phyloP scores from a whole-genome alignment of 192 early-diverging fungal species.

The Haplosporangium gracile region DNA sequence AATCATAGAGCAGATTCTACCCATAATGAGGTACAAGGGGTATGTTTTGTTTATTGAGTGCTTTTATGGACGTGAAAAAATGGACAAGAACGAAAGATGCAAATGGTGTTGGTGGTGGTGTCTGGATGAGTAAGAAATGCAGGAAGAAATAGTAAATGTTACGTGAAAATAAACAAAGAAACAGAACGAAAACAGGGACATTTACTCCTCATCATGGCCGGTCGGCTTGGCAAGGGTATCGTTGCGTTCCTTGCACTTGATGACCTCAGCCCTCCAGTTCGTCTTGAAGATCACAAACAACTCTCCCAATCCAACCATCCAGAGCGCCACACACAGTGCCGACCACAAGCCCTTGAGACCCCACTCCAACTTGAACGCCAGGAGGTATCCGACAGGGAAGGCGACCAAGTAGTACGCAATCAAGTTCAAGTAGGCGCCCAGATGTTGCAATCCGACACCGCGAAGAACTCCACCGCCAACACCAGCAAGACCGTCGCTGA shows the following conservation, averaged over 20 bases:
- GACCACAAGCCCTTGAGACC: constrained; percentile 76
- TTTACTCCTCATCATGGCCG: neutral
- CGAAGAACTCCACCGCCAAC: constrained; percentile 79
- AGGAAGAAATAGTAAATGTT: neutral
- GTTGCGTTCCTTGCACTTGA: constrained; percentile 44
- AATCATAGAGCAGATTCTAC: too few species aligned
- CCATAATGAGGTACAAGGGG: too few species aligned
- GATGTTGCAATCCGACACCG: constrained; percentile 82
- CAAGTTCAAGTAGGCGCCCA: constrained; percentile 71
- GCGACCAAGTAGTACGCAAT: constrained; percentile 77
- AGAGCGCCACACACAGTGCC: constrained; percentile 66
- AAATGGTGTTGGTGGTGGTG: too few species aligned
- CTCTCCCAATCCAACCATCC: constrained; percentile 53
- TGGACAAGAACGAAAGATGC: neutral
- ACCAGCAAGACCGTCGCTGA: constrained; percentile 72
- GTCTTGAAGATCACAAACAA: constrained; percentile 53
- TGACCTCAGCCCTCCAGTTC: constrained; percentile 52
- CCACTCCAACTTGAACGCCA: constrained; percentile 68
- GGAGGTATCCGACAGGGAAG: constrained; percentile 71
- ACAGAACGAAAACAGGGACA: neutral
- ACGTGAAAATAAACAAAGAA: neutral
- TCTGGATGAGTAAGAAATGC: too few species aligned
- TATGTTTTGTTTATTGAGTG: too few species aligned
- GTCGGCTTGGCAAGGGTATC: constrained; percentile 26
- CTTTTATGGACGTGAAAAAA: neutral